A percentile compares a stretch with the other conserved stretches of the same genome.
Evolutionary conservation across 1,284 basidiomycete species (phyloP).

Genomic region (Ceratobasidium theobromae): DNA sequence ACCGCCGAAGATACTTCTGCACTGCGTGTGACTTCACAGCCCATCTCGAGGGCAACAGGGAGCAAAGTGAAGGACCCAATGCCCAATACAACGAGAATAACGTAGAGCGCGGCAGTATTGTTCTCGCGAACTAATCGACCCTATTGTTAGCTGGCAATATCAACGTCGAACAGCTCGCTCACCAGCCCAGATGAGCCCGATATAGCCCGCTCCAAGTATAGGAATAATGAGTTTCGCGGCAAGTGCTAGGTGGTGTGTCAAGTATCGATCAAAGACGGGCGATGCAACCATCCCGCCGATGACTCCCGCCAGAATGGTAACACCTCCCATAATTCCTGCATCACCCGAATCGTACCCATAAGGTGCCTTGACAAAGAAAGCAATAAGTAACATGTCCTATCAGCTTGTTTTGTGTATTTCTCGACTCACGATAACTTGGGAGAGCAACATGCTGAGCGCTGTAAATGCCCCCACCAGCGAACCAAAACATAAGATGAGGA

Average conservation of each 20-base stretch:
- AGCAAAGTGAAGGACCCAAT: conserved; percentile 65
- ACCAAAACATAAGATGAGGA: conserved; percentile 62
- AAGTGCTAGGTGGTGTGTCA: conserved; percentile 66
- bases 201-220: conserved; percentile 59
- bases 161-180: conserved; percentile 37
- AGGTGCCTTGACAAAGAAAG: conserved; percentile 53
- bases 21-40: conserved; percentile 72
- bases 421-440: conserved; percentile 66
- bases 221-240: conserved; percentile 64
- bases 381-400: not conserved
- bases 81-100: conserved; percentile 66
- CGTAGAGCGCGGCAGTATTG: conserved; percentile 60
- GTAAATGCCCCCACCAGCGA: conserved; percentile 62
- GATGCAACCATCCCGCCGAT: conserved; percentile 62
- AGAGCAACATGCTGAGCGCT: conserved; percentile 61
- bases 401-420: conserved; percentile 18
- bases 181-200: conserved; percentile 70
- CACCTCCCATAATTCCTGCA: conserved; percentile 56
- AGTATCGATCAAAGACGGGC: conserved; percentile 73
- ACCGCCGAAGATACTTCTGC: conserved; percentile 71
- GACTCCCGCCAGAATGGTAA: conserved; percentile 54
- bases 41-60: conserved; percentile 71
- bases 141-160: not conserved
- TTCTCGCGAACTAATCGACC: conserved; percentile 55
- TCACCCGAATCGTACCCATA: conserved; percentile 64